Conservation (phyloP, 2,329 filamentous ascomycete genomes). For the Cladosporium sp. region DNA sequence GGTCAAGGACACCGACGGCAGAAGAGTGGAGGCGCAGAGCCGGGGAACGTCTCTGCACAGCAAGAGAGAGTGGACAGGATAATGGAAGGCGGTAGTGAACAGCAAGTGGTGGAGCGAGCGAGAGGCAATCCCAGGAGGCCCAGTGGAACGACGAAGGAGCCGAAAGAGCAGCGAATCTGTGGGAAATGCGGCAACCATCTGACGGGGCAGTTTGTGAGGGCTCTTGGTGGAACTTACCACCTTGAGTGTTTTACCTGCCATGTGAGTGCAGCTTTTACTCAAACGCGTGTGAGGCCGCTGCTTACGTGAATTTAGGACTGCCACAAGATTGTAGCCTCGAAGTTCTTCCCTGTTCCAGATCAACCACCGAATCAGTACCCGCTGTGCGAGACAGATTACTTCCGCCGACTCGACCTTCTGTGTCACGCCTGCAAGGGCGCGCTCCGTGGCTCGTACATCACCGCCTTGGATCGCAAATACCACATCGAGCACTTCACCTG, state of each 20-base stretch:
- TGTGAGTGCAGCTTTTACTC: conserved; percentile 51
- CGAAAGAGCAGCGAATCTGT: conserved; percentile 41
- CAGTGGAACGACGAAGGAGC: conserved; percentile 27
- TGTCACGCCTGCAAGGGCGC: conserved; percentile 91
- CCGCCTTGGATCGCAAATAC: conserved; percentile 93
- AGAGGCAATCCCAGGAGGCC: conserved; percentile 12
- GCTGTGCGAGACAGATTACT: conserved; percentile 96
- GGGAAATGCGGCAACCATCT: conserved; percentile 84
- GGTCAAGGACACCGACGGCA: conserved; percentile 1
- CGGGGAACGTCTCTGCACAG: background rate
- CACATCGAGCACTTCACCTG: conserved; percentile 99
- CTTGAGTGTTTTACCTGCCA: conserved; percentile 96
- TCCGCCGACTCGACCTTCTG: conserved; percentile 80
- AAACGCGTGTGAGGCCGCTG: too few relatives aligned
- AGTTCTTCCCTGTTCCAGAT: conserved; percentile 96
- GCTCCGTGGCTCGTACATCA: conserved; percentile 94
- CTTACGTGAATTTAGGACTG: conserved; percentile 63
- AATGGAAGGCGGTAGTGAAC: background rate
- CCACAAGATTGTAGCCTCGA: conserved; percentile 92
- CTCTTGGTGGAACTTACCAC: conserved; percentile 89
- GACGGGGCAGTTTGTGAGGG: conserved; percentile 92
- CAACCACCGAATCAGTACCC: conserved; percentile 87
- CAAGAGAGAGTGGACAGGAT: background rate
- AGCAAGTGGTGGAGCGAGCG: conserved; percentile 7
- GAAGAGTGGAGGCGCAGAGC: background rate